Evolutionary conservation across 306 rosid species (phyloP), one percentile per base, ranked within the genome.

Genomic region (Urtica urens): DNA sequence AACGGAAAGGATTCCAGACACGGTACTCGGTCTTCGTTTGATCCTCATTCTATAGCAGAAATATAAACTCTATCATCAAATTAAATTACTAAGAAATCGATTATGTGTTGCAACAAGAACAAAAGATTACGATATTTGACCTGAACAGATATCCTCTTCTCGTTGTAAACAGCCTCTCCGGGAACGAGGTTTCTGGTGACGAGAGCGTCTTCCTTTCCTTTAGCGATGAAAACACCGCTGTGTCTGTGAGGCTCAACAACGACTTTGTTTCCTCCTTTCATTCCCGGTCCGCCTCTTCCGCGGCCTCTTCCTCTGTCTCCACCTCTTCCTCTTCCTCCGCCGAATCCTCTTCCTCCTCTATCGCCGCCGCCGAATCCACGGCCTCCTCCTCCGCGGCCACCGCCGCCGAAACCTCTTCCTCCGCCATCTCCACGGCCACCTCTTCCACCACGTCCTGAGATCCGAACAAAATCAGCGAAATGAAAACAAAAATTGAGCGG

Each of bases 1-100:
- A 92, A 6, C 99, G 78, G 53, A 92, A 92, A 20, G 99, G 96
- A 29, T 92, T 92, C 96, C 99, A 92, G 46, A 85, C 59, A 44
- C 96, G 64, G 40, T 92, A 92, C 62, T 92, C 96, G 16, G 55
- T 72, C 49, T 85, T 85, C 1, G 93, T 21, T 18, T 93, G 87
- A 47, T 92, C 94, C 23, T 92, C 94, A 23, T 79, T 82, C 96
- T 85, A 71, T 20, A 71, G 15, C 38, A 17, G n/a, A 1, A 11
- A 16, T 23, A 18, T 10, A 0, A 23, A 23, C 9, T n/a, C 1
- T 1, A 29, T 9, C 30, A 10, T 1, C 5, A 31, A 58, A n/a
- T 8, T 29, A 15, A 40, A 2, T 10, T 3, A 35, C 4, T 13
- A 35, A 35, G 15, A 1, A 35, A 35, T 3, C n/a, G n/a, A n/a